phyloP scores from a whole-genome alignment of 2,329 filamentous ascomycete genomes.

The Phoma herbarum region DNA sequence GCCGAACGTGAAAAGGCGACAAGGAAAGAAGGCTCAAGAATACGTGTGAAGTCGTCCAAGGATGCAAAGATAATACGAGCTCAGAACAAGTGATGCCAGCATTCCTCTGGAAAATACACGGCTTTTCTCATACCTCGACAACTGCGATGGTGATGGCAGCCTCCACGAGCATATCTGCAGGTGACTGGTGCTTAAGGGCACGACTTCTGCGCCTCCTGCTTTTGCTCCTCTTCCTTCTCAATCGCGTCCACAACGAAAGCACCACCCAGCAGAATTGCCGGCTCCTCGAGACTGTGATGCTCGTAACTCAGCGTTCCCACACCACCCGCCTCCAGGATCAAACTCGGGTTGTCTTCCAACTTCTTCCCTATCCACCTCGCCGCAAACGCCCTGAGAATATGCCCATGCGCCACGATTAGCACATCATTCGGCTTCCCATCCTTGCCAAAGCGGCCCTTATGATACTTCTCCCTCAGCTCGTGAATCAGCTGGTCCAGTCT shows the following conservation, averaged over 20 bases:
- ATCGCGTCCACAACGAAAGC: slow-evolving; percentile 61
- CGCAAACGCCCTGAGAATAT: slow-evolving; percentile 87
- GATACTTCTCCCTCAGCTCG: slow-evolving; percentile 69
- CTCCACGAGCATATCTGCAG: not conserved
- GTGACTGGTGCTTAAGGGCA: not conserved
- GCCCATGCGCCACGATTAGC: slow-evolving; percentile 85
- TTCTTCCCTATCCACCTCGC: slow-evolving; percentile 83
- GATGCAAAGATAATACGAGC: slow-evolving; percentile 4
- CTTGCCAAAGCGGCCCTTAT: slow-evolving; percentile 56
- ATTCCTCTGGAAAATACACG: not conserved
- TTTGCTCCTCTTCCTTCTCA: slow-evolving; percentile 49
- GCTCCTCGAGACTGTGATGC: slow-evolving; percentile 59
- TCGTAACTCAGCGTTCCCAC: slow-evolving; percentile 63
- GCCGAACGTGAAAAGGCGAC: not conserved
- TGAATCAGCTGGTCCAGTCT: slow-evolving; percentile 79
- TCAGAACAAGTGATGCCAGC: slow-evolving; percentile 3
- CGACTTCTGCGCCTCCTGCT: slow-evolving; percentile 18
- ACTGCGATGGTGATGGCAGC: not conserved
- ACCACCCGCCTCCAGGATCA: slow-evolving; percentile 76
- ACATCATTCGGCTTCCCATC: slow-evolving; percentile 68
- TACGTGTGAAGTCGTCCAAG: not conserved
- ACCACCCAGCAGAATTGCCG: slow-evolving; percentile 61
- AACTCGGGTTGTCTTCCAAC: slow-evolving; percentile 76
- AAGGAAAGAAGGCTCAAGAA: not conserved
- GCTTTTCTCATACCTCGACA: too few relatives aligned